Conservation (phyloP, 2,329 filamentous ascomycete genomes). For the Pestalotiopsis fici region DNA sequence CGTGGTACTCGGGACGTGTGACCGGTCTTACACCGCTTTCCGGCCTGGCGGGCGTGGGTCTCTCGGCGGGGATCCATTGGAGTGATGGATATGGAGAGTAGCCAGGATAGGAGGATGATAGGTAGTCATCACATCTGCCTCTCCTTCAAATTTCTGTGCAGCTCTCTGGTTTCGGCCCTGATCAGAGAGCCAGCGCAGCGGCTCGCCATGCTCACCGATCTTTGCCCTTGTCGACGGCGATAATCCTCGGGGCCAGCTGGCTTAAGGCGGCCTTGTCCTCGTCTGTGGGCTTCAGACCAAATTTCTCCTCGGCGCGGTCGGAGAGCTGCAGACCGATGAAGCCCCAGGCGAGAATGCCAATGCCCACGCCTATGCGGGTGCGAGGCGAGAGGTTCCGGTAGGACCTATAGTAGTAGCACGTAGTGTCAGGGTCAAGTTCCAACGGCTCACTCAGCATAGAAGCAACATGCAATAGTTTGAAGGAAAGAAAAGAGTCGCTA, state of each 20-base stretch:
- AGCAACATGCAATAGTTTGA: not conserved
- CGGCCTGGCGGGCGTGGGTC: not conserved
- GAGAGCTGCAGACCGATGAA: slow-evolving; percentile 71
- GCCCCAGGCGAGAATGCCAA: slow-evolving; percentile 77
- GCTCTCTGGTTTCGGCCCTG: not conserved
- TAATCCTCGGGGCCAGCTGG: slow-evolving; percentile 62
- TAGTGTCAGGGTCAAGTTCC: too few species aligned
- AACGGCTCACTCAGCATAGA: not conserved
- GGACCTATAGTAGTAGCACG: slow-evolving; percentile 42
- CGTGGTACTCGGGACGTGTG: not conserved
- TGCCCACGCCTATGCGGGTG: slow-evolving; percentile 71
- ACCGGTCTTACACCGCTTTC: not conserved
- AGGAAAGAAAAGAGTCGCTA: not conserved
- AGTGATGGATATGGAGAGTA: not conserved
- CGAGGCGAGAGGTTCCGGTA: slow-evolving; percentile 73
- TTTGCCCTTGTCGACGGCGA: slow-evolving; percentile 53
- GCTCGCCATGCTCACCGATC: slow-evolving; percentile 17
- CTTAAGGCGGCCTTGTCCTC: slow-evolving; percentile 71
- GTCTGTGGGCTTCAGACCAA: slow-evolving; percentile 72
- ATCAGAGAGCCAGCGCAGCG: not conserved
- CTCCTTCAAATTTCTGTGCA: not conserved
- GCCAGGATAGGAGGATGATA: not conserved
- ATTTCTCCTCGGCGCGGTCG: slow-evolving; percentile 70
- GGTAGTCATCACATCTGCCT: not conserved
- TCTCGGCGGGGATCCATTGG: not conserved